Evolutionary conservation across 208 protist species (phyloP), one percentile per base, ranked within the genome.

Genomic region (Vickermania ingenoplastis): DNA sequence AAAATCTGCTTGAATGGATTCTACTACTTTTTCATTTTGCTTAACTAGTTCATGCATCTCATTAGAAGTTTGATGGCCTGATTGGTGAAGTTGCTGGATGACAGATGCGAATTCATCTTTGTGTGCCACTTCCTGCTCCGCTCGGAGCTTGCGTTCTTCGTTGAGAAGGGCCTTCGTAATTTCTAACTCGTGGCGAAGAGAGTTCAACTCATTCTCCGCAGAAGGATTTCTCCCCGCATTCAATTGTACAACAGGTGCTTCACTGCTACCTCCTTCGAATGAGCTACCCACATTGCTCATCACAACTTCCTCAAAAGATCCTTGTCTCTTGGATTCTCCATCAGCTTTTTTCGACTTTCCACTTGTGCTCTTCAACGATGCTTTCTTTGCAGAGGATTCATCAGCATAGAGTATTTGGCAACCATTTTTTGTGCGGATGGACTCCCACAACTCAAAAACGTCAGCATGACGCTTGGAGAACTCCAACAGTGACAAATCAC

Each of bases 1-100:
- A 49, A 73, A 57, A 13, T 48, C 52, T 17, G 61, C 49, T 52
- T 87, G 68, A 7, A 79, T 55, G 0, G 57, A 54, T 22, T 29
- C 26, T 2, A 77, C 66, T 1, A 62, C 64, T 11, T 57, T 63
- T 4, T 69, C 50, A 57, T 69, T 70, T 14, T 53, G 45, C 21
- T 31, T 2, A 1, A 72, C 55, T 4, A 77, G 21, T 4, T 49
- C 49, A 1, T 68, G 54, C 1, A 72, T 41, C 3, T 30, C 53
- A 2, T 62, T 53, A 1, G 31, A 41, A 0, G 31, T 31, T 1
- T 60, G 22, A 22, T 59, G 11, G 11, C 21, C 25, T 5, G 2
- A 4, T 11, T 45, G 7, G 13, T 7, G 25, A 7, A 59, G 14
- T 41, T 24, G 13, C 4, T 4, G 14, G 14, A 11, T 7, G 13